Base-by-base conservation (phyloP, 495 filamentous ascomycete species). In the Filosporella fistucella region DNA sequence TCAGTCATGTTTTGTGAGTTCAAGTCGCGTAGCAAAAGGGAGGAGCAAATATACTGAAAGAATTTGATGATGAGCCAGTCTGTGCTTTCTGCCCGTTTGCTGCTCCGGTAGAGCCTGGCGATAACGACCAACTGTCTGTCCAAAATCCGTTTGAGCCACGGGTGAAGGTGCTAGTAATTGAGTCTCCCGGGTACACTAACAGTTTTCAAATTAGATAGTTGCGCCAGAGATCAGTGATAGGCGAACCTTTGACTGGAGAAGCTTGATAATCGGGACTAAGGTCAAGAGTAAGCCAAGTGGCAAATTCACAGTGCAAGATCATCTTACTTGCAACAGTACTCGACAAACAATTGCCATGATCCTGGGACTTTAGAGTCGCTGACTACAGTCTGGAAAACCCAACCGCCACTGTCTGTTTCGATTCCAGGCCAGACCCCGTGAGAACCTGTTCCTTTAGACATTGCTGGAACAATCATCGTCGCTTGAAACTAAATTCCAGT, bases 261-360 rank as follows among this genome's bases (percentile, higher is more conserved):
- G 35, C 42, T 22, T 53, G 23, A 25, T 53, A 53, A 22, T 53
- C 26, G 3, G 50, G 42, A 42, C 50, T 53, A 6, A 14, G 26
- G 8, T 3, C 25, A 13, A 20, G 1, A 13, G 20, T 53, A 12
- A 47, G 36, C 24, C n/a, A n/a, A n/a, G n/a, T 21, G 17, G 20
- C 10, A n/a, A 14, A 18, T 13, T 9, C 12, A 18, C 9, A 26
- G 13, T 11, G 20, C 20, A 11, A 12, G 20, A 17, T 17, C 16
- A 14, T 13, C 50, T 42, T 34, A 53, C 50, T 47, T 47, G 50
- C 50, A 53, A 16, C 43, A 47, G 23, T 47, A 53, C 18, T 53
- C 50, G n/a, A 53, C 50, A 30, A 41, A 53, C 36, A 53, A 53
- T 20, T 47, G 1, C 50, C 50, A 53, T 9, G 50, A 26, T 12